Evolutionary conservation across 1,139 yeast species (phyloP).

Genomic region (Saccharomycopsis hybrid): DNA sequence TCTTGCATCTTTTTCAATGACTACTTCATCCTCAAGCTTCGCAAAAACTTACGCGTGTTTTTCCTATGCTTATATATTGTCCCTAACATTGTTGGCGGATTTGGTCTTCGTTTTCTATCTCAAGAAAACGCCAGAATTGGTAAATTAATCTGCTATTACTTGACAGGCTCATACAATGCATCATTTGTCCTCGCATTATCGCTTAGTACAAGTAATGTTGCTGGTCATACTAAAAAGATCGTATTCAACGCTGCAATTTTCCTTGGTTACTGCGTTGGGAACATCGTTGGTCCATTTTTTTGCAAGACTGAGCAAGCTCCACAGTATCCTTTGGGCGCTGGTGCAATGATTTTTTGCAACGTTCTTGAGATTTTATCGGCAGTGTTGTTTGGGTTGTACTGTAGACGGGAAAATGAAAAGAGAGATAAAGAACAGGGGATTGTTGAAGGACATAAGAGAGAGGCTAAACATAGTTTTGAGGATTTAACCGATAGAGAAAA

Average conservation of each 20-base stretch:
- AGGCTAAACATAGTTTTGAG: constrained; percentile 35
- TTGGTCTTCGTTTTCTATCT: constrained; percentile 31
- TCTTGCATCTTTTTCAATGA: constrained; percentile 22
- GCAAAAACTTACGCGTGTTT: constrained; percentile 16
- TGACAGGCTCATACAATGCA: constrained; percentile 22
- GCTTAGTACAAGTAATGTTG: constrained; percentile 43
- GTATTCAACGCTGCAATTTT: constrained; percentile 54
- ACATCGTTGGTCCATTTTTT: constrained; percentile 66
- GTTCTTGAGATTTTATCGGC: constrained; percentile 33
- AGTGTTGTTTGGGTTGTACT: constrained; percentile 32
- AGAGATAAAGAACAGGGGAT: constrained; percentile 34
- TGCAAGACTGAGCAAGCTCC: constrained; percentile 43
- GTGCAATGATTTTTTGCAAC: constrained; percentile 40
- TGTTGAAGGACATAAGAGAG: constrained; percentile 30
- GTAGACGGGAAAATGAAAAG: constrained; percentile 35
- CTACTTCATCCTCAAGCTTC: constrained; percentile 9
- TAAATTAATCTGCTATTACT: constrained; percentile 26
- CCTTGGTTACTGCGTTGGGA: constrained; percentile 62
- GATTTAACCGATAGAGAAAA: constrained; percentile 67
- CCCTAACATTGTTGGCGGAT: constrained; percentile 30
- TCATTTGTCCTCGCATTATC: constrained; percentile 28
- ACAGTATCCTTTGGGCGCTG: constrained; percentile 48
- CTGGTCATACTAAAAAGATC: constrained; percentile 66
- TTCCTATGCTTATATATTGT: constrained; percentile 17
- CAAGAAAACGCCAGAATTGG: constrained; percentile 26